These are phyloP conservation scores for Backusella australiensis DNA, from an alignment of 192 early-diverging fungal genomes.

Conservation along the genomic window DNA sequence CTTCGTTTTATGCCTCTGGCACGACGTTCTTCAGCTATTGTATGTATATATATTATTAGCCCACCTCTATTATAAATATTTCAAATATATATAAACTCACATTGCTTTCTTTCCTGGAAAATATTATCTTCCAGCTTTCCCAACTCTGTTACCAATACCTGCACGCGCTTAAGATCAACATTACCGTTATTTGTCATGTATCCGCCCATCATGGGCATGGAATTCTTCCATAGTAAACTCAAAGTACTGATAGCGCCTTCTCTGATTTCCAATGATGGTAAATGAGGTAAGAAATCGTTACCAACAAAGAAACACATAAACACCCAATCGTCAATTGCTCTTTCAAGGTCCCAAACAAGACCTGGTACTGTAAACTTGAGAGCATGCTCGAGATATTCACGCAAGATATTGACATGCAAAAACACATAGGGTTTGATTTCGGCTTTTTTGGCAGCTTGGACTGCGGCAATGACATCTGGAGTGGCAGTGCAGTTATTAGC, in stretches of 20 bases:
- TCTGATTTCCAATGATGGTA: conserved; percentile 92
- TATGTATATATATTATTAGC: neutral
- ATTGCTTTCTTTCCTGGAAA: conserved; percentile 65
- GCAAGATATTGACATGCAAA: conserved; percentile 73
- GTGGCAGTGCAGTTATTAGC: conserved; percentile 59
- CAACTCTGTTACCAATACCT: conserved; percentile 79
- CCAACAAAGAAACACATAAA: conserved; percentile 97
- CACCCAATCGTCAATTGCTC: conserved; percentile 97
- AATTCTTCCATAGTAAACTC: conserved; percentile 86
- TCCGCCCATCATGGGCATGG: conserved; percentile 70
- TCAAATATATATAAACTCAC: conserved; percentile 36
- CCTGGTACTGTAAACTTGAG: conserved; percentile 65
- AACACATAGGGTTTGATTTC: conserved; percentile 77
- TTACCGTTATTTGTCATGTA: conserved; percentile 86
- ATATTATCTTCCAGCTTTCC: conserved; percentile 81
- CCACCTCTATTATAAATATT: neutral
- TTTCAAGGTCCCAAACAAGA: conserved; percentile 85
- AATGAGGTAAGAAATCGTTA: conserved; percentile 95
- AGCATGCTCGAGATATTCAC: conserved; percentile 91
- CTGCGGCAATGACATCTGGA: conserved; percentile 6
- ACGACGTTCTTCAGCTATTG: conserved; percentile 33
- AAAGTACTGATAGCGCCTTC: conserved; percentile 92
- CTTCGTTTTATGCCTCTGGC: conserved; percentile 28
- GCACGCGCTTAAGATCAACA: conserved; percentile 69
- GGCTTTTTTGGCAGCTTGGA: conserved; percentile 45